These are phyloP conservation scores for Solanum etuberosum DNA, from an alignment of 257 asterid species.

Conservation along the genomic window DNA sequence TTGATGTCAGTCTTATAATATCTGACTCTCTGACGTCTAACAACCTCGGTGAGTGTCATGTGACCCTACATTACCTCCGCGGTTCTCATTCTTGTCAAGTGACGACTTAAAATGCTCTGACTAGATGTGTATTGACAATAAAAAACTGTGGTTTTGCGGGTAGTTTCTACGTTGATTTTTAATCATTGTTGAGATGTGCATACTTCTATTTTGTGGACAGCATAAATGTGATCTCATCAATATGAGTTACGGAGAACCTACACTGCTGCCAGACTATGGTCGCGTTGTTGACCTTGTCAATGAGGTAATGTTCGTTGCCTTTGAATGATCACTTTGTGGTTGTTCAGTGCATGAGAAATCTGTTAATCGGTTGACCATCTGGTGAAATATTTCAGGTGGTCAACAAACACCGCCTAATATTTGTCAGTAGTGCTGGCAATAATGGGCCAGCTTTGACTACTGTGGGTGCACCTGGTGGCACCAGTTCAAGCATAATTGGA, in stretches of 20 bases:
- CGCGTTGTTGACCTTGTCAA: slow-evolving; percentile 93
- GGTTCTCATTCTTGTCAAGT: not conserved
- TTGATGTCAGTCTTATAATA: not conserved
- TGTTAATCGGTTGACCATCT: not conserved
- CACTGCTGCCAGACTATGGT: slow-evolving; percentile 90
- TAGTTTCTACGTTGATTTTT: not conserved
- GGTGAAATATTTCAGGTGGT: slow-evolving; percentile 50
- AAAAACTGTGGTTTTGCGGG: not conserved
- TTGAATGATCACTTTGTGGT: slow-evolving; percentile 8
- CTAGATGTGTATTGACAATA: not conserved
- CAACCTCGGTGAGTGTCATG: not conserved
- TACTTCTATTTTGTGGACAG: slow-evolving; percentile 30
- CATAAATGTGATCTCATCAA: slow-evolving; percentile 95
- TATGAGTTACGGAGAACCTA: slow-evolving; percentile 96
- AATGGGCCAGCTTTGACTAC: slow-evolving; percentile 94
- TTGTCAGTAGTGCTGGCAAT: slow-evolving; percentile 95
- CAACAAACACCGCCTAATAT: slow-evolving; percentile 71
- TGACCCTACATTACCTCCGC: not conserved
- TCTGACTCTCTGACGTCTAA: not conserved
- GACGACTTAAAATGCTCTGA: not conserved
- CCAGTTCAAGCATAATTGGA: slow-evolving; percentile 93
- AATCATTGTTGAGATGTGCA: not conserved
- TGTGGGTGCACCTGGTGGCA: slow-evolving; percentile 99
- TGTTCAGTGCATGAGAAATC: not conserved
- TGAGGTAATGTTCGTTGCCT: slow-evolving; percentile 42